These are phyloP conservation scores for Paramecium tetraurelia DNA, from an alignment of 73 alveolate genomes.

Conservation along the genomic window DNA sequence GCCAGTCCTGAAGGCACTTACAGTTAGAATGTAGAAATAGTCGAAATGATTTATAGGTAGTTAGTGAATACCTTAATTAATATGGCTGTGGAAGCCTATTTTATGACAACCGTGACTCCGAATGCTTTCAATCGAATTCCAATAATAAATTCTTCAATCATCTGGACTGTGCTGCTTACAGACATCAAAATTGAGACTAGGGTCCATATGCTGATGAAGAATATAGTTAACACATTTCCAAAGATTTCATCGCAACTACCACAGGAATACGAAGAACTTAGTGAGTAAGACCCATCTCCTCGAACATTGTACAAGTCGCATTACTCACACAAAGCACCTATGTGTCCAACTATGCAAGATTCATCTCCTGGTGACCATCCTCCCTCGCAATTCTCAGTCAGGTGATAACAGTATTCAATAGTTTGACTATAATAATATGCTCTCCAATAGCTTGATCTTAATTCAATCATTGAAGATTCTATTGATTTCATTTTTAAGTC, in stretches of 20 bases:
- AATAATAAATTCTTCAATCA: neutral
- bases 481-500: neutral
- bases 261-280: neutral
- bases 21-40: neutral
- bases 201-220: neutral
- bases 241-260: neutral
- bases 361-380: slow-evolving; percentile 21
- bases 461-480: neutral
- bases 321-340: slow-evolving; percentile 30
- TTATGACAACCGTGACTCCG: neutral
- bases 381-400: neutral
- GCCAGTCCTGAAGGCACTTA: neutral
- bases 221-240: neutral
- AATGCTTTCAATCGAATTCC: neutral
- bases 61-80: neutral
- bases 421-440: neutral
- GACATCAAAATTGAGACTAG: neutral
- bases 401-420: neutral
- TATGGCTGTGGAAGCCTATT: neutral
- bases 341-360: neutral
- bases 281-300: neutral
- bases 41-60: neutral
- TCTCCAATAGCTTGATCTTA: neutral
- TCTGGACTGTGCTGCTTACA: neutral
- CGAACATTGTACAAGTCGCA: neutral